Evolutionary conservation across 768 basidiomycete genomes (phyloP).

Genomic region (Chiua virens): DNA sequence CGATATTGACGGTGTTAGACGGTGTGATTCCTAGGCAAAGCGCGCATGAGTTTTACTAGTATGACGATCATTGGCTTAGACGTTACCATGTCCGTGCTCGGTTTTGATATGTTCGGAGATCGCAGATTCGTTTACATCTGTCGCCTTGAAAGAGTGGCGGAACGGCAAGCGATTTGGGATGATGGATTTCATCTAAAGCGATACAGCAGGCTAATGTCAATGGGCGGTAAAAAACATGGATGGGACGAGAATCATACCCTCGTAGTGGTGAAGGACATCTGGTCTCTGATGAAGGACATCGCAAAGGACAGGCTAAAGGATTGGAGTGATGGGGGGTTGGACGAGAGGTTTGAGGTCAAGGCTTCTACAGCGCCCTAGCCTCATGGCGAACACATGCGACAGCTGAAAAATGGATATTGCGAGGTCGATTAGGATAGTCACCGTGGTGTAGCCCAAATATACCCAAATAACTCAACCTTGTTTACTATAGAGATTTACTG

Average conservation of each 20-base stretch:
- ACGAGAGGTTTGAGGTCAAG: slow-evolving; percentile 1
- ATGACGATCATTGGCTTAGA: not conserved
- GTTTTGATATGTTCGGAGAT: not conserved
- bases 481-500: too few relatives aligned
- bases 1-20: slow-evolving; percentile 28
- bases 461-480: too few relatives aligned
- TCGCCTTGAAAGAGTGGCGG: not conserved
- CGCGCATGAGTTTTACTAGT: slow-evolving; percentile 5
- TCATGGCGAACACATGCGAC: slow-evolving; percentile 25
- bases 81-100: slow-evolving; percentile 2
- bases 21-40: not conserved
- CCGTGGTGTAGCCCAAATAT: too few relatives aligned
- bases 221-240: not conserved
- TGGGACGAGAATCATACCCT: slow-evolving; percentile 12
- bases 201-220: slow-evolving; percentile 4
- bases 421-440: too few relatives aligned
- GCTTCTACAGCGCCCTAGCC: slow-evolving; percentile 5
- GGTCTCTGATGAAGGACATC: slow-evolving; percentile 1
- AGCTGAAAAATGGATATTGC: too few relatives aligned
- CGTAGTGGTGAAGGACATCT: not conserved
- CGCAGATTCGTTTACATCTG: not conserved
- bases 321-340: slow-evolving; percentile 7
- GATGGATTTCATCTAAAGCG: slow-evolving; percentile 1
- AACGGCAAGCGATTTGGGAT: not conserved
- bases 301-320: too few relatives aligned